Evolutionary conservation across 1,284 basidiomycete genomes (phyloP), one percentile per base, ranked within the genome.

Genomic region (Pseudozyma sp.): DNA sequence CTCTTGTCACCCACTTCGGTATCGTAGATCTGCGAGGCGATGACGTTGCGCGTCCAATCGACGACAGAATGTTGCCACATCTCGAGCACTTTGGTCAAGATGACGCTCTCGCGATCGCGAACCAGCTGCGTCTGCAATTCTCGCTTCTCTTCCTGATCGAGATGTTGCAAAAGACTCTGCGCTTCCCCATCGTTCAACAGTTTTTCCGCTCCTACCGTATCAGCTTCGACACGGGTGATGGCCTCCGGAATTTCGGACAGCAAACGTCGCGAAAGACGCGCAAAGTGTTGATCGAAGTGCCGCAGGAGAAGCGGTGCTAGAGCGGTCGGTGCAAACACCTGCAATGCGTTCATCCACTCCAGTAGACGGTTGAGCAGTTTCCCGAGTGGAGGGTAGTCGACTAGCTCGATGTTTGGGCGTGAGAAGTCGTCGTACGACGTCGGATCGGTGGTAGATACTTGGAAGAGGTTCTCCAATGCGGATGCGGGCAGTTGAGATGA

Each of bases 1-100:
- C 4, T 33, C 39, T n/a, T 19, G 16, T n/a, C 3, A 10, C 7
- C 57, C 40, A 24, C 34, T 19, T 30, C 16, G 10, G 50, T 7
- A 10, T 68, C 71, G n/a, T 56, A 60, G 17, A 69, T 31, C 14
- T 62, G 49, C 1, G 17, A 14, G 4, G 39, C 35, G 9, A 75
- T 50, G 9, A 68, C 52, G 5, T 54, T 31, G 4, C 61, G 7
- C n/a, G 43, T 55, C 66, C 68, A 76, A 3, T 3, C 5, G 5
- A 65, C 68, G 24, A 72, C 63, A 10, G 60, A 63, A 6, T 47
- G 30, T 2, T 68, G 54, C 54, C 65, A 72, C 11, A 61, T 67
- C 30, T 24, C 40, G 1, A 75, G 0, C 9, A 59, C 43, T 37
- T 51, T 58, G 24, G n/a, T 40, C 4, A 68, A 37, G 2, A 71